Evolutionary conservation across 1,284 basidiomycete species (phyloP).

Genomic region (Grifola frondosa): DNA sequence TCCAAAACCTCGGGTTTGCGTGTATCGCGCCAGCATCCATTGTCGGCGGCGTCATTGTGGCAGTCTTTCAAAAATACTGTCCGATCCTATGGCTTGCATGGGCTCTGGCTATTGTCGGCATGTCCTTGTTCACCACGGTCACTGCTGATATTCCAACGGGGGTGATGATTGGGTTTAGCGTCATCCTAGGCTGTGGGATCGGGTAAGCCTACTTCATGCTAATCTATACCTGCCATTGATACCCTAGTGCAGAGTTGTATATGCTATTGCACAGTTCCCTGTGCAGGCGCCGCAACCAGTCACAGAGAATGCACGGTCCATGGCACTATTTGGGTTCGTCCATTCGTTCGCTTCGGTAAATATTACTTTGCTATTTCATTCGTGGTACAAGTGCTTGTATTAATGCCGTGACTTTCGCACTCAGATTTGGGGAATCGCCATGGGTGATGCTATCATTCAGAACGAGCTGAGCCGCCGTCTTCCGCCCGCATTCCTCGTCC

Average conservation of each 20-base stretch:
- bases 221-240: too few relatives aligned
- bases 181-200: too few relatives aligned
- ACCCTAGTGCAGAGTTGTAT: too few relatives aligned
- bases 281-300: constrained; percentile 35
- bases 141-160: neutral
- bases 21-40: constrained; percentile 29
- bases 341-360: constrained; percentile 26
- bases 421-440: constrained; percentile 20
- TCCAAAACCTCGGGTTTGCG: constrained; percentile 38
- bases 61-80: constrained; percentile 31
- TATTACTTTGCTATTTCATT: neutral
- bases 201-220: too few relatives aligned
- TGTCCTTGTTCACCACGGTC: constrained; percentile 35
- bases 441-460: constrained; percentile 18
- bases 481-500: constrained; percentile 10
- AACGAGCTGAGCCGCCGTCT: constrained; percentile 11
- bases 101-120: constrained; percentile 35
- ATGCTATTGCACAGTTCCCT: constrained; percentile 27
- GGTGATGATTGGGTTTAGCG: too few relatives aligned
- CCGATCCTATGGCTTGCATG: constrained; percentile 40
- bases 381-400: neutral
- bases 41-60: constrained; percentile 29
- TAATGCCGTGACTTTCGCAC: neutral
- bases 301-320: constrained; percentile 24
- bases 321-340: constrained; percentile 31